Conservation (phyloP, 2,329 filamentous ascomycete genomes). For the Verticillium longisporum region DNA sequence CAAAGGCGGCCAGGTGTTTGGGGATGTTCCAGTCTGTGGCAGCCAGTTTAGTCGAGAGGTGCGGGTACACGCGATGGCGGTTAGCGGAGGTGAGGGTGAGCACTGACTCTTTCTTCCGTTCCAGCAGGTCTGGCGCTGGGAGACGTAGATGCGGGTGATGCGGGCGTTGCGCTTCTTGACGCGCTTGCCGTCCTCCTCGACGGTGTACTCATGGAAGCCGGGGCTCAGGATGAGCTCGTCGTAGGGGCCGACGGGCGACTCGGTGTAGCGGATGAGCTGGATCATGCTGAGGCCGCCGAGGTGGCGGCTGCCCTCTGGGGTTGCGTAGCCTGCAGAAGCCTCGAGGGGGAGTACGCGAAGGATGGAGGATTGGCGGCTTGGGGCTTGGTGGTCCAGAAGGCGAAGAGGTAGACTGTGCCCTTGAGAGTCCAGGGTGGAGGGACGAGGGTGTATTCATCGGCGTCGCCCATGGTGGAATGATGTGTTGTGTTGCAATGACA, state of each 20-base stretch:
- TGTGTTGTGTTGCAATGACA: not conserved
- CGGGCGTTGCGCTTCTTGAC: constrained; percentile 27
- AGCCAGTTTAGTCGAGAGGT: not conserved
- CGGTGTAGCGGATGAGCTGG: constrained; percentile 42
- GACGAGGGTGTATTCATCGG: not conserved
- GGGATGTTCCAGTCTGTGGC: constrained; percentile 48
- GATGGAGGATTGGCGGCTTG: constrained; percentile 24
- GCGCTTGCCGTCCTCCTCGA: constrained; percentile 23
- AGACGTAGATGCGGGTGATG: constrained; percentile 49
- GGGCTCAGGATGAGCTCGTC: constrained; percentile 45
- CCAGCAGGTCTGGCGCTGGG: constrained; percentile 42
- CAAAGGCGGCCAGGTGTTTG: constrained; percentile 46
- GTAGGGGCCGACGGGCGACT: constrained; percentile 45
- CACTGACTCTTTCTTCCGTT: constrained; percentile 42
- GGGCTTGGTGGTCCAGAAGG: constrained; percentile 27
- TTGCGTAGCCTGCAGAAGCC: constrained; percentile 26
- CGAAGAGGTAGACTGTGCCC: constrained; percentile 35
- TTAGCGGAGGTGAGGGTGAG: not conserved
- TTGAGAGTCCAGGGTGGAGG: constrained; percentile 35
- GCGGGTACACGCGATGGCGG: not conserved
- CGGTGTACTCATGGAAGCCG: constrained; percentile 35
- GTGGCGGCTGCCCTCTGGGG: constrained; percentile 23
- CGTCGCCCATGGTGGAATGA: not conserved
- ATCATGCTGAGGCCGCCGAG: constrained; percentile 40
- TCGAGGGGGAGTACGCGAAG: constrained; percentile 42